Evolutionary conservation across 164 flowering plant species (phyloP).

Genomic region (Brasenia schreberi): DNA sequence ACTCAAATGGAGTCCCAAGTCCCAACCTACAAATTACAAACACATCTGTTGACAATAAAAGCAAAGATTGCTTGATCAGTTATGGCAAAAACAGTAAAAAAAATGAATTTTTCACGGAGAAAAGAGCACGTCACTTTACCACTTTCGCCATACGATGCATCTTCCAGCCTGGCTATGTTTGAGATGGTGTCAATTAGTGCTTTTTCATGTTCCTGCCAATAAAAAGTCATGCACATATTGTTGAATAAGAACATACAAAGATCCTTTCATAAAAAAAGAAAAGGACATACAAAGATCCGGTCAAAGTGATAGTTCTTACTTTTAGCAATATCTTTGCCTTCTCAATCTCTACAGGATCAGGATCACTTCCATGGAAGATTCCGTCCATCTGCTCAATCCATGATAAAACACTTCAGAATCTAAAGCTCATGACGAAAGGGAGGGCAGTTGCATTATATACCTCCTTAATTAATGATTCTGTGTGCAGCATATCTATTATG

Average conservation of each 20-base stretch:
- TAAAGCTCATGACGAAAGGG: background rate
- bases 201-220: constrained; percentile 77
- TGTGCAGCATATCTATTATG: constrained; percentile 74
- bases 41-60: too few relatives aligned
- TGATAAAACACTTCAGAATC: background rate
- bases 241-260: background rate
- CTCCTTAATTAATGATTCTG: constrained; percentile 86
- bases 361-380: constrained; percentile 45
- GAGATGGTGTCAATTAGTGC: constrained; percentile 58
- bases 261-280: background rate
- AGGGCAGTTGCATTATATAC: constrained; percentile 14
- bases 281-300: background rate
- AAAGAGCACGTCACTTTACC: constrained; percentile 17
- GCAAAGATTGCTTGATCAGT: too few relatives aligned
- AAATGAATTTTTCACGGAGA: too few relatives aligned
- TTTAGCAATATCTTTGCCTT: constrained; percentile 80
- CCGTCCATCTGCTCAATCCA: constrained; percentile 52
- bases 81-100: too few relatives aligned
- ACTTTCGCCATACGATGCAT: constrained; percentile 76
- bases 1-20: too few relatives aligned
- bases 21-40: too few relatives aligned
- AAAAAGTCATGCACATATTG: background rate
- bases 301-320: constrained; percentile 22
- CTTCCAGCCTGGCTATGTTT: constrained; percentile 44
- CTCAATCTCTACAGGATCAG: constrained; percentile 59